These are phyloP conservation scores for Aphanoascus verrucosus DNA, from an alignment of 2,329 filamentous ascomycete species.

Conservation along the genomic window DNA sequence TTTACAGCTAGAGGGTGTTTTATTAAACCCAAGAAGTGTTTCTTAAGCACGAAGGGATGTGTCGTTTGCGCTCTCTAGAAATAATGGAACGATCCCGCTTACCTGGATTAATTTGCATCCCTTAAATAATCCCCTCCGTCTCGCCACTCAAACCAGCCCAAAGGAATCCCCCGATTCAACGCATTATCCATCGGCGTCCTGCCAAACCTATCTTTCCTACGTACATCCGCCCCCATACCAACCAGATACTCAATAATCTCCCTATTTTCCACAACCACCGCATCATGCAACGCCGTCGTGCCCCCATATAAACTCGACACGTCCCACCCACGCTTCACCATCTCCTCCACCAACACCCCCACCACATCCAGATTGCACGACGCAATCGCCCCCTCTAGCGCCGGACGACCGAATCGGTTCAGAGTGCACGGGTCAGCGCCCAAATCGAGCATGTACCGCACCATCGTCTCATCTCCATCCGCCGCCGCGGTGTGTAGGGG, in stretches of 20 bases:
- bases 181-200: not conserved
- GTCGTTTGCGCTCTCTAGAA: too few relatives aligned
- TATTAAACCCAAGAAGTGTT: too few relatives aligned
- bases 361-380: not conserved
- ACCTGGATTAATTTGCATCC: too few relatives aligned
- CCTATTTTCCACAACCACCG: not conserved
- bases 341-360: not conserved
- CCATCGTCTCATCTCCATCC: not conserved
- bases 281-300: not conserved
- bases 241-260: not conserved
- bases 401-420: not conserved
- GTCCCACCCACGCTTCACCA: not conserved
- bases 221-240: not conserved
- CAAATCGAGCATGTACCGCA: not conserved
- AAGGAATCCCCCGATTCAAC: conserved; percentile 1
- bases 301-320: not conserved
- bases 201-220: not conserved
- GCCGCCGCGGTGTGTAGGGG: not conserved
- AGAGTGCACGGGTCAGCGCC: not conserved
- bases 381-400: not conserved
- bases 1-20: too few relatives aligned
- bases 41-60: too few relatives aligned
- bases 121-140: too few relatives aligned
- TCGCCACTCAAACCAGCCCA: not conserved
- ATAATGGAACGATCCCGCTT: too few relatives aligned